Conservation (phyloP, 1,284 basidiomycete genomes). For the Irpex sp. region DNA sequence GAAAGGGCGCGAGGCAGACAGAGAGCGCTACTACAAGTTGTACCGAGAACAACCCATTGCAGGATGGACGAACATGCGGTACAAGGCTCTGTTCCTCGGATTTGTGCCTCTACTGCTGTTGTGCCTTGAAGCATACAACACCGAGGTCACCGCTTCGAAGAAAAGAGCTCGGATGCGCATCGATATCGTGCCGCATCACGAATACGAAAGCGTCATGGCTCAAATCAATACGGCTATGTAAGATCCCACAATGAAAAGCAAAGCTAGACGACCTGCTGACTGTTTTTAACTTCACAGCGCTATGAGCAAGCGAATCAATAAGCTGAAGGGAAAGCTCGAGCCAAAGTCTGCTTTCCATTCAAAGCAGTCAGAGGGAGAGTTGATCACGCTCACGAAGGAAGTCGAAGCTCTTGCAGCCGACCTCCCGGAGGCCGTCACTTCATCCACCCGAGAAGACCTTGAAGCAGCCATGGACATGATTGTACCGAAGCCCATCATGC, state of each 20-base stretch:
- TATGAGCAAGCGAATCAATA: neutral
- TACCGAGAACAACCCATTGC: neutral
- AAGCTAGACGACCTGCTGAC: no score
- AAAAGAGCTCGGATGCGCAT: neutral
- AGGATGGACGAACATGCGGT: neutral
- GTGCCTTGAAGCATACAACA: neutral
- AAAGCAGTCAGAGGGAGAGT: neutral
- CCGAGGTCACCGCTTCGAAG: neutral
- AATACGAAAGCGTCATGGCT: neutral
- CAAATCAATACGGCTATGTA: neutral
- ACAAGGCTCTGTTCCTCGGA: neutral
- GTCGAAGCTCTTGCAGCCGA: neutral
- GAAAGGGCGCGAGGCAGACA: slow-evolving; percentile 12
- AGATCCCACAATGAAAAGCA: neutral
- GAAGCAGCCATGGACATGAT: neutral
- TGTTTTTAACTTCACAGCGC: neutral
- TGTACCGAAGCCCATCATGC: neutral
- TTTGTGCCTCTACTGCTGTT: neutral
- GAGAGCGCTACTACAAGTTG: neutral
- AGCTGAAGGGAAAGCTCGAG: neutral
- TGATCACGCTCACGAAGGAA: neutral
- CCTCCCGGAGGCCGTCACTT: neutral
- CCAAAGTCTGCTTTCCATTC: neutral
- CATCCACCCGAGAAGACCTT: neutral
- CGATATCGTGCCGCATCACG: neutral